Evolutionary conservation across 768 basidiomycete genomes (phyloP), one percentile per base, ranked within the genome.

Genomic region (Sutorius australiensis): DNA sequence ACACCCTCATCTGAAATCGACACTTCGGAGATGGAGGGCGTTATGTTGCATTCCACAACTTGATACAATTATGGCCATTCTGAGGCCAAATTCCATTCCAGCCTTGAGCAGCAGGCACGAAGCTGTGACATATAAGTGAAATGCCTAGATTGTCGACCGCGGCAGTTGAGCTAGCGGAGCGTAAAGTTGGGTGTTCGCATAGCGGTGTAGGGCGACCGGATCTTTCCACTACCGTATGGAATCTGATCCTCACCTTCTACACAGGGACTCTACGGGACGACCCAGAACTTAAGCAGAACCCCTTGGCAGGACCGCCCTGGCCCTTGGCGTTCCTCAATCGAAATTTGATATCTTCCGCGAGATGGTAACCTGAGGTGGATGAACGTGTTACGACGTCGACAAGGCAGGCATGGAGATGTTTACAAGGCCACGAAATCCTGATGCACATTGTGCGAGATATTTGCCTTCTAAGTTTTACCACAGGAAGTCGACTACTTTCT

Each of bases 401-500:
- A 75, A 75, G 69, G 79, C 77, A 48, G 12, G 61, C 33, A 16
- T 30, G 19, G 21, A 12, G 24, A 28, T 37, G 16, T 16, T 5
- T 21, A 28, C 11, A 3, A 50, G 51, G 11, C 39, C 9, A 14
- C 13, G 11, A n/a, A n/a, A 5, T 7, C 31, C 40, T 30, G 50
- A 49, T 11, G n/a, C 27, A 34, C 30, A 8, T 43, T n/a, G 12
- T 21, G 14, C 8, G 38, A 82, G 82, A 66, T 75, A 32, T 83
- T 80, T 61, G 80, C 79, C 3, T 83, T 70, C 59, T 79, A 81
- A 24, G 24, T 24, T 24, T 24, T 24, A 24, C 8, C 79, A 82
- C 21, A 68, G 80, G 55, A 80, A 24, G 70, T 60, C 34, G 6
- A 13, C 13, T 17, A 5, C 24, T 32, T 66, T 42, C 8, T 28